Evolutionary conservation across 805 yeast species (phyloP), one percentile per base, ranked within the genome.

Genomic region (Candida incommunis): DNA sequence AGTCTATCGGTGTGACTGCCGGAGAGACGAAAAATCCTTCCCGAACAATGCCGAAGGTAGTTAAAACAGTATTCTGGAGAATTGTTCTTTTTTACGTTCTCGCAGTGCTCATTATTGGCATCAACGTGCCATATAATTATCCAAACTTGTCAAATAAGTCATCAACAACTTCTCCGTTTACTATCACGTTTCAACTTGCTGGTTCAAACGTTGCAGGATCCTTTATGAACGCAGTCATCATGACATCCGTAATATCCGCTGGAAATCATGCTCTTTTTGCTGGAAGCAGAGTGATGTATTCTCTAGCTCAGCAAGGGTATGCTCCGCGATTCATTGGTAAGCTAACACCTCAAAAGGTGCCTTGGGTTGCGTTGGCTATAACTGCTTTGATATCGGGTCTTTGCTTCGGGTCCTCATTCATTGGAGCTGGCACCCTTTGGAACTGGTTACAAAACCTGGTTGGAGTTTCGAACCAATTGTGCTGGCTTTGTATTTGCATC

Each of bases 211-310:
- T 57, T n/a, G 63, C 67, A 2, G 66, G 73, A 3, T 74, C 77
- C 48, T 68, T 76, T 52, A 66, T 75, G 50, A 75, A 75, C 48
- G 75, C 83, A 0, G 71, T 80, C 50, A 70, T 80, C 45, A 65
- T 77, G 50, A 59, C 80, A 4, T 76, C 80, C 0, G 76, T 82
- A 49, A 61, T 80, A 23, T 74, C 80, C 15, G 81, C 86, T 2
- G 76, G 79, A 49, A 80, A 79, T 61, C 72, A 78, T 41, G 76
- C 82, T 9, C 72, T 78, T 35, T 80, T 73, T 59, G 74, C 79
- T 51, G 82, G 81, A 2, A 72, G 82, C 3, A 67, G 86, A 57
- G 68, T 82, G 2, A 62, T 80, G 23, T 78, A 77, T 49, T 72
- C 76, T 23, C 68, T 79, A 60, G 75, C 82, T 1, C 60, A 66